Evolutionary conservation across 305 asterid genomes (phyloP).

Genomic region (Nicotiana rustica): DNA sequence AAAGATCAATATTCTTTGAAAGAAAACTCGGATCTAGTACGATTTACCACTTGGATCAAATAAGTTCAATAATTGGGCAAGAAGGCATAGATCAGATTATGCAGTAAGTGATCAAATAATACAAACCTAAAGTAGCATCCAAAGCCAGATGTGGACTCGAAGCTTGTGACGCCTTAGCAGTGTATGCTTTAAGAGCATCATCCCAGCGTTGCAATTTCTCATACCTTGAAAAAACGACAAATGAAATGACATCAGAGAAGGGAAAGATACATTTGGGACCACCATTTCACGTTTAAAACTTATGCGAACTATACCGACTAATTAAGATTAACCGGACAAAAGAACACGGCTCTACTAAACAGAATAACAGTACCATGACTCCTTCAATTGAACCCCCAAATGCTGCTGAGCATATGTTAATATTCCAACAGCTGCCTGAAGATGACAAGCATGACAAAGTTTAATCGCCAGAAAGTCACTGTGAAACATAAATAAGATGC

Average conservation of each 20-base stretch:
- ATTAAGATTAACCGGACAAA: constrained; percentile 1
- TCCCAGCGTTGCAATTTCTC: constrained; percentile 99
- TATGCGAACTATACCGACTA: not conserved
- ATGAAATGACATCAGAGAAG: constrained; percentile 25
- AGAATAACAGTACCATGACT: constrained; percentile 74
- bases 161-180: constrained; percentile 88
- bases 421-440: constrained; percentile 98
- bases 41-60: constrained; percentile 25
- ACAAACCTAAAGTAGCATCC: constrained; percentile 98
- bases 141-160: constrained; percentile 74
- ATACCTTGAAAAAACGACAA: constrained; percentile 58
- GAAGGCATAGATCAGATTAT: constrained; percentile 29
- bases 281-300: not conserved
- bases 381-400: constrained; percentile 95
- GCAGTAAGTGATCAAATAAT: constrained; percentile 36
- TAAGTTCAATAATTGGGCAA: constrained; percentile 27
- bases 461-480: constrained; percentile 13
- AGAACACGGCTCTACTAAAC: constrained; percentile 12
- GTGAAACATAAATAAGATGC: not conserved
- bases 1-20: not conserved
- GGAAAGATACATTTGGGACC: constrained; percentile 17
- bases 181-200: constrained; percentile 99
- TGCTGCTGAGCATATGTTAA: constrained; percentile 94
- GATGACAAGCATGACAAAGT: constrained; percentile 35
- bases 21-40: not conserved